Percentiles rank a stretch among this genome's conserved stretches.
Evolutionary conservation across 1,284 basidiomycete genomes (phyloP).

Genomic region (Moesziomyces parantarcticus): DNA sequence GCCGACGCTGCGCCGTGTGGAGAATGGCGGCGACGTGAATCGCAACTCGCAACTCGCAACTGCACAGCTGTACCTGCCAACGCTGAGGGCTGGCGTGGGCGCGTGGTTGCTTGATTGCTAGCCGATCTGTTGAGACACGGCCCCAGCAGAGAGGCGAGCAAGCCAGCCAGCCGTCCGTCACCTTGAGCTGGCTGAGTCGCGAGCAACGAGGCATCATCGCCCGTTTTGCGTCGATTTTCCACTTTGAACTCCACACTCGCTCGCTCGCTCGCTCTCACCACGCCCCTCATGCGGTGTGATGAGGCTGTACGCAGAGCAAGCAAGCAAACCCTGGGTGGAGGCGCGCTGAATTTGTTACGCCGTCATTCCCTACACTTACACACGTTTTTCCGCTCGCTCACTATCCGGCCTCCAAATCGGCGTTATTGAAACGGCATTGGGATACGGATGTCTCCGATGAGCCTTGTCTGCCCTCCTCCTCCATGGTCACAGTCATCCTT

Average conservation of each 20-base stretch:
- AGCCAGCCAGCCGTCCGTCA: no score
- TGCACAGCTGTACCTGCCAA: no score
- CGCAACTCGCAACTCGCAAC: no score
- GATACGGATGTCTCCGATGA: neutral
- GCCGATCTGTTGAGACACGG: neutral
- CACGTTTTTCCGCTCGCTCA: no score
- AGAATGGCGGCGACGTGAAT: neutral
- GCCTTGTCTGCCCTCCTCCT: no score
- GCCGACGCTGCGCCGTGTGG: neutral
- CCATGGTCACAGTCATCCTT: neutral
- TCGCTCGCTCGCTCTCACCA: no score
- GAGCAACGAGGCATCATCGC: neutral
- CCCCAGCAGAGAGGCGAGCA: no score
- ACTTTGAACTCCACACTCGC: neutral
- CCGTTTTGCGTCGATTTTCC: neutral
- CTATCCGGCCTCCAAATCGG: slow-evolving; percentile 25
- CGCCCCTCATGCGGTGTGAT: neutral
- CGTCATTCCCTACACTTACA: no score
- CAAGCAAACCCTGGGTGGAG: neutral
- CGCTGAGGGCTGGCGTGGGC: no score
- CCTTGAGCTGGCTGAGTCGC: neutral
- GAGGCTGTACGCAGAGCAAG: neutral
- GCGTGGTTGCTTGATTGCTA: neutral
- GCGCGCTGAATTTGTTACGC: neutral
- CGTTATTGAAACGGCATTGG: slow-evolving; percentile 15